Base-by-base conservation (phyloP, 805 yeast genomes). In the Cyberlindnera petersonii region DNA sequence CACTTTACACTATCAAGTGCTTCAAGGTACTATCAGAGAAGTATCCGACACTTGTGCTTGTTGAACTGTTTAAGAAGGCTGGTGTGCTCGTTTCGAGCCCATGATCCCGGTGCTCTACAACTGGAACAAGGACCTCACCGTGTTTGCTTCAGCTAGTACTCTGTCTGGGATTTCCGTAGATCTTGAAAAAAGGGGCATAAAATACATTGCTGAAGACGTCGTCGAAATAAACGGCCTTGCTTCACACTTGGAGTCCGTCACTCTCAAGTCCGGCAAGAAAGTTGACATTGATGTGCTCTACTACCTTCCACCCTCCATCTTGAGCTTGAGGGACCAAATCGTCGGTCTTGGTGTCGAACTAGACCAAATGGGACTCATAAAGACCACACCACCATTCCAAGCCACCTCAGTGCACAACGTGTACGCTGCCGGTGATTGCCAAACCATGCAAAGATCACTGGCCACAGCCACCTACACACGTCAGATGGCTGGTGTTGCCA, bases 1-100 rank as follows among this genome's bases (percentile, higher is more conserved):
- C 55, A 1, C 16, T 53, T 11, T 50, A 40, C 33, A 50, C 52
- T 7, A 43, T 53, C 17, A 52, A 52, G 22, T 43, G 55, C 4
- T 53, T 30, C 38, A 48, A 49, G 26, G 40, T 39, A 2, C 37
- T 53, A 3, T 32, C 47, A 2, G 47, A 44, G 11, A 40, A 31
- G 21, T 40, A 40, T 10, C 53, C 56, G 13, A 43, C 45, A 18
- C 15, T 52, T 27, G 49, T 52, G 9, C 31, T 53, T 3, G 30
- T 42, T 7, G 58, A 53, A 24, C 35, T 46, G 6, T 53, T 53
- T 8, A 24, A 24, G 18, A 39, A 27, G 19, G 44, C 47, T 9
- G 52, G 46, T 9, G 13, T 47, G 9, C 20, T 37, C 24, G 17
- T 30, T 18, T 26, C 17, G 6, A 34, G 34, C 8, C 9, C 39